Evolutionary conservation across 2,329 filamentous ascomycete genomes (phyloP), one percentile per base, ranked within the genome.

Genomic region (Cryoendolithus antarcticus): DNA sequence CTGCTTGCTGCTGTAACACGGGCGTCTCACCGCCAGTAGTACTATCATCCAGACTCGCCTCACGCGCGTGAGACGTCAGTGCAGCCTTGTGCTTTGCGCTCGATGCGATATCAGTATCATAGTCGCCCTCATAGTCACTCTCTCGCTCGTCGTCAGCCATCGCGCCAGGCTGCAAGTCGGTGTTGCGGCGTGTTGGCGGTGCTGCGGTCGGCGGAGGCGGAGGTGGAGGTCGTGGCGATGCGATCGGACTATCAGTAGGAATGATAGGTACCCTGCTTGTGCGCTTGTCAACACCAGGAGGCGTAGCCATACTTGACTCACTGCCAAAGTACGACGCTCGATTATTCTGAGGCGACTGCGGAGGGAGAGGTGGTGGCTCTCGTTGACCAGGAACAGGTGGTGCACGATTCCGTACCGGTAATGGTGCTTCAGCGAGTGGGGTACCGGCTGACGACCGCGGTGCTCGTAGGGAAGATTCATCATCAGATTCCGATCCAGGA

Each of bases 91-190:
- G 86, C 40, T 83, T 85, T n/a, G 77, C 86, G 7, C 85, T 81
- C n/a, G 88, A 85, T 2, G 82, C 88, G 56, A 96, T 96, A 57
- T 96, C 91, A 5, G 91, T 96, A 52, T 96, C 91, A 57, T 96
- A 96, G 56, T 96, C 91, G 6, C 89, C 91, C 57, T 98, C 91
- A 55, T 96, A 96, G 55, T 95, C 89, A 0, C 86, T 93, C 27
- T 86, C 73, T 43, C 82, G 85, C 43, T 82, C 80, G 19, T 77
- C 79, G 13, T 48, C 54, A 36, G 46, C 52, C 5, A 45, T 33
- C 4, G 36, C 38, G 9, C 40, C 33, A 30, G 45, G 34, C 11
- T 48, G 44, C 10, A 52, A 42, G 13, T 46, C 50, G 24, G 56
- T 59, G 2, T 40, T 41, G 27, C 59, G 57, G n/a, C 61, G 56